These are phyloP conservation scores for Linaria vulgaris DNA, from an alignment of 257 asterid genomes.

Conservation along the genomic window DNA sequence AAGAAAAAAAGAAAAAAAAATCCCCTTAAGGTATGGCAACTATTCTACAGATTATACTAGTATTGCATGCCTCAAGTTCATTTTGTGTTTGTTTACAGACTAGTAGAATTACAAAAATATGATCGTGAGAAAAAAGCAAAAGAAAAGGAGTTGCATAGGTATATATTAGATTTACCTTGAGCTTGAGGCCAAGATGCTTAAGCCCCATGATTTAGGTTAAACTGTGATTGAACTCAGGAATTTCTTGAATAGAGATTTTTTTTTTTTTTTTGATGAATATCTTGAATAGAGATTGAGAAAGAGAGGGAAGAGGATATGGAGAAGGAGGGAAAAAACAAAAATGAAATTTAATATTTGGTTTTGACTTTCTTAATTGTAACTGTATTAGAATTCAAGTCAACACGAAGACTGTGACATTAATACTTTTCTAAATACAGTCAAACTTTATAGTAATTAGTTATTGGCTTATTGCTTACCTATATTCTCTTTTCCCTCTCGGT, in stretches of 20 bases:
- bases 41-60: too few relatives aligned
- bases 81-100: too few relatives aligned
- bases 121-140: too few relatives aligned
- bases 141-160: background rate
- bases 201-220: conserved; percentile 37
- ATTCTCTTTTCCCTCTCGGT: background rate
- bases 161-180: conserved; percentile 40
- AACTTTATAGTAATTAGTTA: background rate
- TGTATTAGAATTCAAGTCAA: conserved; percentile 19
- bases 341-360: background rate
- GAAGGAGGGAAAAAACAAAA: background rate
- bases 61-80: too few relatives aligned
- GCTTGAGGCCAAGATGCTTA: conserved; percentile 45
- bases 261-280: too few relatives aligned
- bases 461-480: background rate
- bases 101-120: too few relatives aligned
- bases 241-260: background rate
- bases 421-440: background rate
- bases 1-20: too few relatives aligned
- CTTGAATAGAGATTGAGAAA: background rate
- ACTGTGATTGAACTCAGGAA: background rate
- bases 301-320: background rate
- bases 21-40: too few relatives aligned
- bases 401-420: conserved; percentile 18
- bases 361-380: conserved; percentile 5